A percentile compares a stretch with the other conserved stretches of the same genome.
These are phyloP conservation scores for Cordyceps militaris DNA, from an alignment of 2,329 filamentous ascomycete genomes.

Conservation along the genomic window DNA sequence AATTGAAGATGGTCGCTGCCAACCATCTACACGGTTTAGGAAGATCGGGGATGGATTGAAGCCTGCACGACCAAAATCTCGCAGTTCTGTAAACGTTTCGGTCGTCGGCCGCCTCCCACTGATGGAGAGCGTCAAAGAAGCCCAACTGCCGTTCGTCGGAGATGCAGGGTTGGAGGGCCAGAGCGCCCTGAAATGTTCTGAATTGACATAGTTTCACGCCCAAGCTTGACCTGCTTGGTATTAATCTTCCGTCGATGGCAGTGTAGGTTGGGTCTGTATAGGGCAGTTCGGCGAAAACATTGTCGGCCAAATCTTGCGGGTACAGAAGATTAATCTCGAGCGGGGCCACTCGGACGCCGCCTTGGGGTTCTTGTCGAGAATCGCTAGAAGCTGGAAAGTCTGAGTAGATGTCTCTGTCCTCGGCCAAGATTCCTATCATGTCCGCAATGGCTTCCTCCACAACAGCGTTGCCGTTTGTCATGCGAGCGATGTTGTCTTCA, in stretches of 20 bases:
- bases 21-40: conserved; percentile 27
- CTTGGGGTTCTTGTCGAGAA: no score
- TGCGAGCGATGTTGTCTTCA: conserved; percentile 15
- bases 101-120: conserved; percentile 20
- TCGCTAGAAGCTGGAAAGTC: no score
- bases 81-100: conserved; percentile 22
- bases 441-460: background rate
- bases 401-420: background rate
- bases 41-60: conserved; percentile 19
- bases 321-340: background rate
- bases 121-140: conserved; percentile 19
- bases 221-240: background rate
- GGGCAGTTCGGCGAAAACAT: conserved; percentile 17
- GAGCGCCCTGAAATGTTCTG: conserved; percentile 20
- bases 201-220: conserved; percentile 19
- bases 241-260: background rate
- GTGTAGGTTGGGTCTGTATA: conserved; percentile 21
- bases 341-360: background rate
- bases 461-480: background rate
- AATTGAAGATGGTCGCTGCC: conserved; percentile 26
- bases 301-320: background rate
- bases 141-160: conserved; percentile 15
- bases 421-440: background rate
- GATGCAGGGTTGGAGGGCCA: conserved; percentile 26
- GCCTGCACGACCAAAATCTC: conserved; percentile 26